These are phyloP conservation scores for Vigna unguiculata DNA, from an alignment of 306 rosid genomes.

Conservation along the genomic window DNA sequence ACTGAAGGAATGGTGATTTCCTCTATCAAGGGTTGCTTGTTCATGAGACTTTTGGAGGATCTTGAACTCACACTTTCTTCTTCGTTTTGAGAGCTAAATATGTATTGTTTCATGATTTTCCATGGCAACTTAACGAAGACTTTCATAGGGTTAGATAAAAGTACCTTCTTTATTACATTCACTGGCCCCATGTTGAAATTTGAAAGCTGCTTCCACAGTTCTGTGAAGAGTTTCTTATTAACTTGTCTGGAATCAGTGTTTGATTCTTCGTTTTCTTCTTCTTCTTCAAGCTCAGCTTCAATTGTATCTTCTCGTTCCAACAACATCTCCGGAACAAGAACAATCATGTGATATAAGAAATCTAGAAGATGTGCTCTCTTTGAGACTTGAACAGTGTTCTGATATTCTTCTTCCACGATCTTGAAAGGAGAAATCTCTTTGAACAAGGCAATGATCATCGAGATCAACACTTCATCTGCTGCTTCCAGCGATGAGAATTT, in stretches of 20 bases:
- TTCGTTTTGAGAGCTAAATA: constrained; percentile 17
- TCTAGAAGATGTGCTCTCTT: constrained; percentile 66
- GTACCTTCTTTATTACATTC: constrained; percentile 49
- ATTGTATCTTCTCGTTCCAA: constrained; percentile 35
- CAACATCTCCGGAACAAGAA: constrained; percentile 54
- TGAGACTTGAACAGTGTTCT: constrained; percentile 48
- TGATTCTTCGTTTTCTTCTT: constrained; percentile 12
- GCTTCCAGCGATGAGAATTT: constrained; percentile 51
- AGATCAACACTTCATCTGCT: constrained; percentile 55
- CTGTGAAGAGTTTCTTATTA: constrained; percentile 42
- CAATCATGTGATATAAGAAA: constrained; percentile 61
- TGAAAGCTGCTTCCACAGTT: constrained; percentile 59
- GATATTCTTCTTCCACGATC: constrained; percentile 44
- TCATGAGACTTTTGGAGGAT: not conserved
- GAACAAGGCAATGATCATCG: constrained; percentile 60
- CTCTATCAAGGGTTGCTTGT: constrained; percentile 66
- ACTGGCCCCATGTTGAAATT: constrained; percentile 60
- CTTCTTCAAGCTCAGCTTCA: constrained; percentile 45
- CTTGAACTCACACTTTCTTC: constrained; percentile 39
- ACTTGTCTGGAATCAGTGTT: constrained; percentile 25
- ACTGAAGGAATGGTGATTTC: constrained; percentile 81
- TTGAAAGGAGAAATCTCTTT: constrained; percentile 71
- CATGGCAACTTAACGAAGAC: constrained; percentile 65
- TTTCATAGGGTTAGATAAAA: constrained; percentile 61
- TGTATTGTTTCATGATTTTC: constrained; percentile 55